Evolutionary conservation across 2,329 filamentous ascomycete species (phyloP).

Genomic region (Fusarium musae): DNA sequence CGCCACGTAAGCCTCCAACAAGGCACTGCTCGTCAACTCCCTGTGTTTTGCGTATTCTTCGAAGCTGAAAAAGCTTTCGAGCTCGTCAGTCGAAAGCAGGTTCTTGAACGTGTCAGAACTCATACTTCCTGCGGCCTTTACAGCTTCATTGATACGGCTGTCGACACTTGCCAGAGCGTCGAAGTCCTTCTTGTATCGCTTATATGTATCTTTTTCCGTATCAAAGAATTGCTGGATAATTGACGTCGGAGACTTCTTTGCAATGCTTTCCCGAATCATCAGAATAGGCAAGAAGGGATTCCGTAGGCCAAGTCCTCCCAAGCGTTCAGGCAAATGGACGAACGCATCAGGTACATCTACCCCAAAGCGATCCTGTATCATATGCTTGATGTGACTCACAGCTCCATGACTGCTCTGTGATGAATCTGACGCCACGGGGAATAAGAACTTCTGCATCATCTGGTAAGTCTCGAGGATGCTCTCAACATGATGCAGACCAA

Average conservation of each 20-base stretch:
- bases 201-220: not conserved
- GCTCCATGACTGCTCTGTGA: not conserved
- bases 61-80: not conserved
- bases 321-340: not conserved
- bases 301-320: not conserved
- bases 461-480: not conserved
- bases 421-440: not conserved
- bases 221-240: not conserved
- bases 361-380: not conserved
- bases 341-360: not conserved
- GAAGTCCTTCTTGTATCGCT: not conserved
- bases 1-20: not conserved
- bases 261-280: not conserved
- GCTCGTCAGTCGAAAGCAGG: not conserved
- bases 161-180: not conserved
- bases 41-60: not conserved
- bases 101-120: not conserved
- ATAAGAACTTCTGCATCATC: not conserved
- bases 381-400: not conserved
- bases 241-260: not conserved
- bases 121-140: not conserved
- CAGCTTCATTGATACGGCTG: not conserved
- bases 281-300: not conserved
- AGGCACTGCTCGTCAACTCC: not conserved
- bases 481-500: not conserved